Conservation (phyloP, 2,329 filamentous ascomycete species). For the Colletotrichum sp. region DNA sequence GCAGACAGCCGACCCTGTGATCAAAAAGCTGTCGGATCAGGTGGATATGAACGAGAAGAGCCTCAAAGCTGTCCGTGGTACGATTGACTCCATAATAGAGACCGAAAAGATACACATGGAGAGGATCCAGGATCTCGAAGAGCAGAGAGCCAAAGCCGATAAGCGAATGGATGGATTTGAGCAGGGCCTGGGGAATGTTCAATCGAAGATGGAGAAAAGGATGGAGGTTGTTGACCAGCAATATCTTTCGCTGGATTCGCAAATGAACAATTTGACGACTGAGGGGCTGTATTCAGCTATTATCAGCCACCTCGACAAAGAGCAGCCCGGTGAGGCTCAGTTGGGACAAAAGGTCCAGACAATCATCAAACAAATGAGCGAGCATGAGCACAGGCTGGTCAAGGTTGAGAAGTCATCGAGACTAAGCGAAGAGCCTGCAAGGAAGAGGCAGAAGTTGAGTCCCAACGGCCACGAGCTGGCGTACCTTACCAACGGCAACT, state of each 20-base stretch:
- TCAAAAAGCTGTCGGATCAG: background rate
- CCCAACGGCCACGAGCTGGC: background rate
- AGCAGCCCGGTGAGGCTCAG: background rate
- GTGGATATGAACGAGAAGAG: constrained; percentile 4
- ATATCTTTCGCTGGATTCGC: constrained; percentile 45
- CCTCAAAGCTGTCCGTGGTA: background rate
- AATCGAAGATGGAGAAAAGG: constrained; percentile 27
- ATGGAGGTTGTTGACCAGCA: constrained; percentile 39
- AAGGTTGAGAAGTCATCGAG: background rate
- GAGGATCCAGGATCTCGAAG: background rate
- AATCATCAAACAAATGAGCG: background rate
- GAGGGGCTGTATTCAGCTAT: constrained; percentile 46
- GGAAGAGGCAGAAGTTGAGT: constrained; percentile 4
- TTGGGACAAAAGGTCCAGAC: background rate
- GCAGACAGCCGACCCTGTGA: background rate
- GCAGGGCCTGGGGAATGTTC: background rate
- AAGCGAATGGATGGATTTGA: background rate
- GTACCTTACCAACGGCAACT: constrained; percentile 1
- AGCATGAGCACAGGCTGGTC: constrained; percentile 3
- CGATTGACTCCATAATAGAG: background rate
- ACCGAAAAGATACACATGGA: background rate
- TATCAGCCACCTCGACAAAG: constrained; percentile 37
- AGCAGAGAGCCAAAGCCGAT: background rate
- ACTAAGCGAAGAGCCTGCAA: background rate
- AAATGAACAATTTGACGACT: constrained; percentile 55